Base-by-base conservation (phyloP, 345 rosid genomes). In the Euclidium syriacum region DNA sequence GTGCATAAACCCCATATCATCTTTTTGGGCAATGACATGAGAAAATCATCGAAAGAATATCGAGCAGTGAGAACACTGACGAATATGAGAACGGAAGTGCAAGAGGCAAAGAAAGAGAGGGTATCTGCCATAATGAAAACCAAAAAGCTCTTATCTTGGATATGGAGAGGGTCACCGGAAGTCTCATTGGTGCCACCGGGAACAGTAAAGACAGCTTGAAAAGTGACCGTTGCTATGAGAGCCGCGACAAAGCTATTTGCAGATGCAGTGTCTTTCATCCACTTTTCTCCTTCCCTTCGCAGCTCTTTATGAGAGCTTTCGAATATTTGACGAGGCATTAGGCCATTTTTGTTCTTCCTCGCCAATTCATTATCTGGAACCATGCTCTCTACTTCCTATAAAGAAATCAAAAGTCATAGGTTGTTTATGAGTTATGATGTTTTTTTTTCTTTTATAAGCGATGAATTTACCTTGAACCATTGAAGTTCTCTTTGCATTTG, bases 221-320 rank as follows among this genome's bases (percentile, higher is more conserved):
- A 74, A 8, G 67, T 49, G 0, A 46, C 72, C 0, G 75, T 67
- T 5, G 76, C 76, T 0, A 71, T 71, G 6, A 67, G 72, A 2
- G 77, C 42, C 10, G 81, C 65, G 0, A 62, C 63, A 7, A 75
- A 42, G 19, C 64, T 26, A 51, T 72, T 64, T 0, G 75, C 65
- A 11, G 61, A 25, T 1, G 79, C 35, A 0, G 81, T 71, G 14
- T 24, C 57, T 23, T 73, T 65, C 72, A 73, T 52, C 76, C 71
- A 72, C n/a, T 58, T 11, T 40, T 73, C 64, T 10, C 47, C 68
- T 36, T 58, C 54, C 22, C 9, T 33, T 1, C 54, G 29, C 23
- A 62, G 3, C 1, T 58, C 19, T 10, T 48, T 44, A 42, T 73
- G 65, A 10, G 35, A 24, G 2, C 36, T 35, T 2, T 47, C 52